A percentile compares a stretch with the other conserved stretches of the same genome.
Evolutionary conservation across 352 stramenopile genomes (phyloP).

Genomic region (Pelagophyceae sp.): DNA sequence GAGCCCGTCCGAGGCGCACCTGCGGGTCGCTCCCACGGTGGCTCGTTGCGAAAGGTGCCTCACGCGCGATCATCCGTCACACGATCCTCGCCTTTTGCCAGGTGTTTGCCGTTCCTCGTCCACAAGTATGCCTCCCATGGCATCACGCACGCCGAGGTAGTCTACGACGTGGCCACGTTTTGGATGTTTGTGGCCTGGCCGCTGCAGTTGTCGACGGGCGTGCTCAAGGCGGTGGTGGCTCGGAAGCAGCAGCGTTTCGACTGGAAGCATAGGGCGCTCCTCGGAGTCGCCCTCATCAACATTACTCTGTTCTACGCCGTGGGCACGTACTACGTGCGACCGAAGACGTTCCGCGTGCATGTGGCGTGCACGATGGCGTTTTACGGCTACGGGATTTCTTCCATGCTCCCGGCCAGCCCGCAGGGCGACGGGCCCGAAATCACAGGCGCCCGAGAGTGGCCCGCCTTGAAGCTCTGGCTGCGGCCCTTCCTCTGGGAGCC

Average conservation of each 20-base stretch:
- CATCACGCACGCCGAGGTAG: neutral
- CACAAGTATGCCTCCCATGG: neutral
- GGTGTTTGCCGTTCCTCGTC: neutral
- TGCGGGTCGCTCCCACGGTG: too few relatives aligned
- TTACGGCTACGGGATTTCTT: neutral
- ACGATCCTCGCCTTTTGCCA: neutral
- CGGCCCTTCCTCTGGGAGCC: neutral
- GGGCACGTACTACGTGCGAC: neutral
- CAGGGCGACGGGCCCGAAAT: neutral
- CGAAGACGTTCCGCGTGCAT: neutral
- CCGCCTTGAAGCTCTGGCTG: neutral
- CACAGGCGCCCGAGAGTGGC: slow-evolving; percentile 1
- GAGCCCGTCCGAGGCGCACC: too few relatives aligned
- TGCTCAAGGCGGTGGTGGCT: neutral
- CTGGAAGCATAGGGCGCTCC: neutral
- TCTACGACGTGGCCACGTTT: neutral
- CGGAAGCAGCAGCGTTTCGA: neutral
- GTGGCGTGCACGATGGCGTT: neutral
- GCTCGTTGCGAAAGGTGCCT: too few relatives aligned
- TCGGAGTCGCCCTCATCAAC: neutral
- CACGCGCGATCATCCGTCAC: too few relatives aligned
- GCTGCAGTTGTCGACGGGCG: neutral
- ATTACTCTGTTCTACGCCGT: neutral
- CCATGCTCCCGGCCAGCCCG: neutral
- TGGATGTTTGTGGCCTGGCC: neutral